phyloP scores from a whole-genome alignment of 345 rosid genomes.

The Moricandia arvensis region DNA sequence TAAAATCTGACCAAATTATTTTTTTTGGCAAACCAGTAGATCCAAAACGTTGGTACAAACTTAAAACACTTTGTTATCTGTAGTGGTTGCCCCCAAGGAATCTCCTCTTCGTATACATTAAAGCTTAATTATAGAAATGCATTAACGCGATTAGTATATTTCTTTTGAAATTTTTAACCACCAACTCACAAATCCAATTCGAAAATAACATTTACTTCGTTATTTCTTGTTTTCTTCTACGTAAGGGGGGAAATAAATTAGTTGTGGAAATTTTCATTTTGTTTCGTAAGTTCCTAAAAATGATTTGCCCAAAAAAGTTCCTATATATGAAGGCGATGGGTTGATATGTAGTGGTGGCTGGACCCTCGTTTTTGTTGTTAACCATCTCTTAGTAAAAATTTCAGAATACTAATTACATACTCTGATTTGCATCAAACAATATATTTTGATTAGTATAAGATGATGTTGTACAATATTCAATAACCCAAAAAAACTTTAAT shows the following conservation, averaged over 20 bases:
- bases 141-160: background rate
- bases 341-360: background rate
- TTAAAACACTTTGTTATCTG: background rate
- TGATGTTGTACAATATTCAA: background rate
- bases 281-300: background rate
- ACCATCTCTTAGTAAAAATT: background rate
- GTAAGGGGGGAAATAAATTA: background rate
- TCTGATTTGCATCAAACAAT: too few species aligned
- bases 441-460: background rate
- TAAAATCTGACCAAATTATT: background rate
- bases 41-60: background rate
- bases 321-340: background rate
- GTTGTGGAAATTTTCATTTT: background rate
- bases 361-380: background rate
- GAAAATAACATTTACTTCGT: background rate
- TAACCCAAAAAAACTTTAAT: background rate
- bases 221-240: background rate
- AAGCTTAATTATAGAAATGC: background rate
- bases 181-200: background rate
- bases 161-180: background rate
- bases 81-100: background rate
- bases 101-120: background rate
- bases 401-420: background rate
- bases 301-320: background rate
- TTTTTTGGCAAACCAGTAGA: background rate